These are phyloP conservation scores for Pythium oligandrum DNA, from an alignment of 352 stramenopile genomes.

Conservation along the genomic window DNA sequence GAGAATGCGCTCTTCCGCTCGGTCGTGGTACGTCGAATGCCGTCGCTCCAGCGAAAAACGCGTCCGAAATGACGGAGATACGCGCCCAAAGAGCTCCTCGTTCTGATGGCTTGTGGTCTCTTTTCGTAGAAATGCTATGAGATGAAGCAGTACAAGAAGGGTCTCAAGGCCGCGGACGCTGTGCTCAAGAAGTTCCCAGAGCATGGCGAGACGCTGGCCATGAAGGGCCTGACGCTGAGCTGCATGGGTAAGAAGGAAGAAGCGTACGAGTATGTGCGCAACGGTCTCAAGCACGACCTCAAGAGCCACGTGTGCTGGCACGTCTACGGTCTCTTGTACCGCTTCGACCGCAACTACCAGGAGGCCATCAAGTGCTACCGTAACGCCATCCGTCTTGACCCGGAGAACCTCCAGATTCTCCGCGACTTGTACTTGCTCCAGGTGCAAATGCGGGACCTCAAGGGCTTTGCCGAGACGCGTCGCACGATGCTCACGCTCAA, in stretches of 20 bases:
- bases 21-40: conserved; percentile 72
- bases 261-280: conserved; percentile 95
- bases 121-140: conserved; percentile 94
- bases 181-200: conserved; percentile 98
- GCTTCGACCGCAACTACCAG: conserved; percentile 95
- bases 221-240: conserved; percentile 97
- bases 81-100: no score
- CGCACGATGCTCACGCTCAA: conserved; percentile 92
- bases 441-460: conserved; percentile 88
- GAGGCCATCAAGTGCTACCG: conserved; percentile 99
- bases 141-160: conserved; percentile 99
- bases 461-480: conserved; percentile 93
- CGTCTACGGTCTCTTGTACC: conserved; percentile 96
- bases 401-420: conserved; percentile 97
- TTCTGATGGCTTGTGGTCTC: background rate
- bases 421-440: conserved; percentile 95
- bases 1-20: conserved; percentile 95
- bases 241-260: conserved; percentile 94
- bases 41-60: no score
- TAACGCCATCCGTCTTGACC: conserved; percentile 95
- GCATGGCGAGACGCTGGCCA: conserved; percentile 96
- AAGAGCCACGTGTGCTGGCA: conserved; percentile 98
- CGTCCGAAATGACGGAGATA: no score
- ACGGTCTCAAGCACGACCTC: conserved; percentile 89
- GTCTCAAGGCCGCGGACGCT: conserved; percentile 90